phyloP scores from a whole-genome alignment of 139 green algal genomes.

The Coccomyxa sp. region DNA sequence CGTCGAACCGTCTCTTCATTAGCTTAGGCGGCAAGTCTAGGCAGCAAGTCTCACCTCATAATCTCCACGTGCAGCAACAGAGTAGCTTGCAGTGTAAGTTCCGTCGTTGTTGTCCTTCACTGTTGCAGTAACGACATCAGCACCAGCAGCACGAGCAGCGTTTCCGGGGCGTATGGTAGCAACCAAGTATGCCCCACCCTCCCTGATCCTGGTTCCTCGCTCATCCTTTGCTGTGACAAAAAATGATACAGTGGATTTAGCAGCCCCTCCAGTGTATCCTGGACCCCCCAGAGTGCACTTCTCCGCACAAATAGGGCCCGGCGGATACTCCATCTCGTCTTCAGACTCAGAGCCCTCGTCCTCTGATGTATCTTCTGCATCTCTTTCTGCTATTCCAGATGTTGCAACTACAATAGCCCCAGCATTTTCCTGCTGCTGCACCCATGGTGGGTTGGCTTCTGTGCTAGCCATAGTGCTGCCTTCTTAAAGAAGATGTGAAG shows the following conservation, averaged over 20 bases:
- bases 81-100: constrained; percentile 79
- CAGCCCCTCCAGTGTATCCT: constrained; percentile 36
- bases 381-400: background rate
- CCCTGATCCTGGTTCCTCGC: constrained; percentile 34
- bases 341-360: constrained; percentile 13
- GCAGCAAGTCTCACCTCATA: constrained; percentile 55
- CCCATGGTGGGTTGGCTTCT: background rate
- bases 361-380: constrained; percentile 4
- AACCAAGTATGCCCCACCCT: constrained; percentile 53
- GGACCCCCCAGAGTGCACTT: constrained; percentile 53
- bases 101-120: constrained; percentile 76
- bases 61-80: constrained; percentile 61
- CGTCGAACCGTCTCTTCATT: too few species aligned
- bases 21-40: too few species aligned
- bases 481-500: too few species aligned
- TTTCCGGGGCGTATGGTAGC: constrained; percentile 37
- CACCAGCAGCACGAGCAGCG: constrained; percentile 1
- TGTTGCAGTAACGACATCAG: constrained; percentile 22
- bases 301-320: constrained; percentile 51
- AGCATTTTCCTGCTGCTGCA: background rate
- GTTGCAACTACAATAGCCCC: background rate
- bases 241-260: constrained; percentile 34
- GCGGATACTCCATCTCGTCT: constrained; percentile 31
- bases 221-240: constrained; percentile 56
- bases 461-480: background rate